phyloP scores from a whole-genome alignment of 2,329 filamentous ascomycete species.

The Sordariomycetes sp. region DNA sequence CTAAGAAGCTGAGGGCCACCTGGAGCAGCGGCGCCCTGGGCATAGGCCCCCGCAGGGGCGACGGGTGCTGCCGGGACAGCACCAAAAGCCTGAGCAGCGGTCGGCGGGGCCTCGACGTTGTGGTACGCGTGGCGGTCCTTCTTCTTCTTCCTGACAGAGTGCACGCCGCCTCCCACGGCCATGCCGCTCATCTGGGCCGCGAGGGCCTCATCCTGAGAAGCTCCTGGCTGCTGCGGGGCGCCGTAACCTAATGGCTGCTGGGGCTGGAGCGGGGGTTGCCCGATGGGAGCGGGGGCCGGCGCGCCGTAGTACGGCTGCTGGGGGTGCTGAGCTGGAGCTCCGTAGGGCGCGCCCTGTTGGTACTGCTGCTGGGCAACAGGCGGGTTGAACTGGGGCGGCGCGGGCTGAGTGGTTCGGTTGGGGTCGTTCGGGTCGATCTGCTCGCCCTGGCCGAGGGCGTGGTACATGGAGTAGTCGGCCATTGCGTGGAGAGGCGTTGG shows the following conservation, averaged over 20 bases:
- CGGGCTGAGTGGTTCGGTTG: conserved; percentile 36
- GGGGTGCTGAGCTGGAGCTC: background rate
- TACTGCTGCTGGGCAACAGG: conserved; percentile 43
- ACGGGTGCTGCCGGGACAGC: conserved; percentile 39
- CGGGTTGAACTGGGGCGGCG: conserved; percentile 44
- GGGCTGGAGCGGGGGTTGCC: conserved; percentile 3
- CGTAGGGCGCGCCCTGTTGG: conserved; percentile 24
- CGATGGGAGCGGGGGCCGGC: conserved; percentile 3
- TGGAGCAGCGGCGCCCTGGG: background rate
- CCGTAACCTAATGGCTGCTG: conserved; percentile 19
- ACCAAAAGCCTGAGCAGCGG: conserved; percentile 59
- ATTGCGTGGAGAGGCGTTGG: conserved; percentile 18
- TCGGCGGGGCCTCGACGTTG: conserved; percentile 58
- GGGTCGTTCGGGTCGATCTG: conserved; percentile 43
- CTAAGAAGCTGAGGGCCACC: conserved; percentile 24
- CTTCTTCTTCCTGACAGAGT: conserved; percentile 62
- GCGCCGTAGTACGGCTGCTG: background rate
- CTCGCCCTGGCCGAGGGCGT: conserved; percentile 45
- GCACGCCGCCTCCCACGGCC: conserved; percentile 45
- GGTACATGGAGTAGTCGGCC: conserved; percentile 45
- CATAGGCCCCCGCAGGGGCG: conserved; percentile 3
- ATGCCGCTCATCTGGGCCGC: conserved; percentile 70
- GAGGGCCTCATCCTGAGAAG: conserved; percentile 33
- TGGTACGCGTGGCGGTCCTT: conserved; percentile 94
- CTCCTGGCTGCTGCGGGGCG: conserved; percentile 19